Conservation (phyloP, 2,329 filamentous ascomycete species). For the Talaromyces sp. region DNA sequence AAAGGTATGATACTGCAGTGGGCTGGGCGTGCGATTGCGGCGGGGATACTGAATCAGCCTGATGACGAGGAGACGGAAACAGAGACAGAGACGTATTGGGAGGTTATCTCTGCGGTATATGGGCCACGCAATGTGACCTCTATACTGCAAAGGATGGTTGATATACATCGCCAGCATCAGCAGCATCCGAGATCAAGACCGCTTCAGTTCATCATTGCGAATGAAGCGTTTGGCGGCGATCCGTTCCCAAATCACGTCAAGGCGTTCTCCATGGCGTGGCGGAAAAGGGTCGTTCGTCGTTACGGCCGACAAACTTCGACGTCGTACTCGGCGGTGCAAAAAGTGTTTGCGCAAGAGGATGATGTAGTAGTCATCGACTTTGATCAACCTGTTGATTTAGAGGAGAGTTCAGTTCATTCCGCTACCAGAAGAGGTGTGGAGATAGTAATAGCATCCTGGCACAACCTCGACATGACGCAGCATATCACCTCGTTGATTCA, state of each 20-base stretch:
- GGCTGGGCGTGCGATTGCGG: not conserved
- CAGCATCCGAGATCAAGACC: not conserved
- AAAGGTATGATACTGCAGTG: not conserved
- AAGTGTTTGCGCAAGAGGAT: not conserved
- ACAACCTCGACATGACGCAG: slow-evolving; percentile 3
- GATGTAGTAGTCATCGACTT: not conserved
- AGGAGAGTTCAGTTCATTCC: no score
- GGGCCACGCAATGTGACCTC: not conserved
- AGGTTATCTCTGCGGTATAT: not conserved
- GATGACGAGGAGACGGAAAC: not conserved
- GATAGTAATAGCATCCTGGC: not conserved
- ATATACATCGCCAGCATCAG: not conserved
- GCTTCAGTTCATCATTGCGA: not conserved
- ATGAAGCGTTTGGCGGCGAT: not conserved
- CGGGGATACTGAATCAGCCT: not conserved
- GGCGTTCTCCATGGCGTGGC: not conserved
- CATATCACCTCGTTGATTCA: not conserved
- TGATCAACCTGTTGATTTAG: not conserved
- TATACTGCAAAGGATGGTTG: not conserved
- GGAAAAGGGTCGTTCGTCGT: not conserved
- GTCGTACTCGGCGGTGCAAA: not conserved
- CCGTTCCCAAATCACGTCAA: not conserved
- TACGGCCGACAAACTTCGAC: not conserved
- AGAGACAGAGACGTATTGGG: not conserved
- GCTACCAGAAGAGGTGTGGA: not conserved